Evolutionary conservation across 2,329 filamentous ascomycete species (phyloP), one percentile per base, ranked within the genome.

Genomic region (Gnomoniopsis sp.): DNA sequence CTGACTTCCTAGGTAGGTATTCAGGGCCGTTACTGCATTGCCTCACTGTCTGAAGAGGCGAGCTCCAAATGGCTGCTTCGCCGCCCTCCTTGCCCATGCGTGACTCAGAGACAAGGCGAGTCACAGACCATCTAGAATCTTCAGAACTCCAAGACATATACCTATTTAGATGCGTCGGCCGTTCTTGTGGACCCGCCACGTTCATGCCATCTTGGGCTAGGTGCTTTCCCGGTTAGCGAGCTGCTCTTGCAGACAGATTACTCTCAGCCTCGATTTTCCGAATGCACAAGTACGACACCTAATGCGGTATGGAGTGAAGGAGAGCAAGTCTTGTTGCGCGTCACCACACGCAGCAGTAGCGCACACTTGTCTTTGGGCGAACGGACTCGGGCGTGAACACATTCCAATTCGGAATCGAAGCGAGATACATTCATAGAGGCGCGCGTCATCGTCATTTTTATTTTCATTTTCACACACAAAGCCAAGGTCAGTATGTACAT

Each of bases 11-110:
- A 11, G 3, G 10, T 21, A 19, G 41, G 41, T 6, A 15, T 43
- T 3, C 57, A 44, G 49, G 43, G 51, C 46, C 15, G n/a, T 38
- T 36, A 50, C 49, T 17, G n/a, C 4, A 38, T 44, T 38, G 49
- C 47, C n/a, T 36, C 21, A 19, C 36, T 49, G 58, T 54, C 38
- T 54, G 47, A 55, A 30, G 43, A 58, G 55, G 59, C 55, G 59
- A 61, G 47, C 12, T 23, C 55, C 55, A 61, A 44, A 21, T 44
- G 19, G 36, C 17, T 7, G 36, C 36, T n/a, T 41, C 14, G 17
- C 14, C 6, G 14, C 12, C 36, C 17, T 14, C 14, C 6, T 11
- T n/a, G 6, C 17, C 36, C 14, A 41, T n/a, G 14, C 14, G 4
- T 41, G 14, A 41, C 36, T 41, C 36, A 15, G 36, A 14, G 17